Conservation (phyloP, 116 monocot genomes). For the Posidonia oceanica region DNA sequence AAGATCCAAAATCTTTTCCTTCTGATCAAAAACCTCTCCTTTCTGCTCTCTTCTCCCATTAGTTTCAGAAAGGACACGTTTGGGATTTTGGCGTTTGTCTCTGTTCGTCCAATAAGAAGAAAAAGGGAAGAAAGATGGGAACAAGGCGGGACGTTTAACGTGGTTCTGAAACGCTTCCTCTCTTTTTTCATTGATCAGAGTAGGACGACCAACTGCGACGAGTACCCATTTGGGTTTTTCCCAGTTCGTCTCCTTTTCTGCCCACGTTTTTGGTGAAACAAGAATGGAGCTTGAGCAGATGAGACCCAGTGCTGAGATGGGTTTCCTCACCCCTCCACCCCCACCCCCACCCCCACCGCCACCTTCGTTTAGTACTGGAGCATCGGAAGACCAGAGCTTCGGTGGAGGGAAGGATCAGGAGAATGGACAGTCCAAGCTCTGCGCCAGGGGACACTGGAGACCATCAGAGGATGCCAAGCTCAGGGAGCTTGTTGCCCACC, state of each 20-base stretch:
- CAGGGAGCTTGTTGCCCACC: slow-evolving; percentile 18
- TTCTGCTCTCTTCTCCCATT: slow-evolving; percentile 2
- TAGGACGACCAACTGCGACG: neutral
- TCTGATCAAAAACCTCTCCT: neutral
- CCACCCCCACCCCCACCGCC: slow-evolving; percentile 7
- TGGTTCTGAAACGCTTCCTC: slow-evolving; percentile 1
- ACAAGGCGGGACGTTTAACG: neutral
- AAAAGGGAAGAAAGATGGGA: neutral
- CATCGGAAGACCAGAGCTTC: neutral
- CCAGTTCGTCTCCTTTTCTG: neutral
- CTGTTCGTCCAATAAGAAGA: slow-evolving; percentile 1
- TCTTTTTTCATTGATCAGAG: neutral
- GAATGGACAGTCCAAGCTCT: slow-evolving; percentile 13
- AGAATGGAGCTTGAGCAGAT: neutral
- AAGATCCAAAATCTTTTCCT: neutral
- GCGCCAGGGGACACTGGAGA: slow-evolving; percentile 29
- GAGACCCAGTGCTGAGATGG: neutral
- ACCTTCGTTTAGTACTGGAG: neutral
- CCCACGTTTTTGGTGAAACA: too few relatives aligned
- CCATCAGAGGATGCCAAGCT: slow-evolving; percentile 25
- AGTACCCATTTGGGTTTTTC: slow-evolving; percentile 2
- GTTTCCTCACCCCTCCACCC: slow-evolving; percentile 4
- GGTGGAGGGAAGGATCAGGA: neutral
- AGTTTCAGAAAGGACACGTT: neutral
- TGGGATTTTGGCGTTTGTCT: neutral